Conservation (phyloP, 495 filamentous ascomycete genomes). For the Penicillium goetzii region DNA sequence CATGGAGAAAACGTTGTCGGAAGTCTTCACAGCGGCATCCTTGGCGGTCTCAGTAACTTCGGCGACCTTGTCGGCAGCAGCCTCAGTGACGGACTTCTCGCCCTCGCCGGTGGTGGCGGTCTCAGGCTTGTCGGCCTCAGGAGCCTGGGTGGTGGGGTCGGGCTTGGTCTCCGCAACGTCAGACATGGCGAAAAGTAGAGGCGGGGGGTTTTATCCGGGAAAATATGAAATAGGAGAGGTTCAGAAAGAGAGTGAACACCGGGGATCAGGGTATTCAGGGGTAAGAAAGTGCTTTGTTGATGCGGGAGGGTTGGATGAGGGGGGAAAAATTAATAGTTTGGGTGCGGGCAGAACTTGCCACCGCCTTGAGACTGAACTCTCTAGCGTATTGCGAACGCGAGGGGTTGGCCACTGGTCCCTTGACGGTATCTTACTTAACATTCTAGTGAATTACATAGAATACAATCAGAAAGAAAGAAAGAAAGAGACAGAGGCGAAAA, state of each 20-base stretch:
- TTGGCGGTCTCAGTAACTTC: conserved; percentile 51
- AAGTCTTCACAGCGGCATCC: conserved; percentile 58
- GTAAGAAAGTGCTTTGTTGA: conserved; percentile 35
- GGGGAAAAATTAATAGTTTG: conserved; percentile 40
- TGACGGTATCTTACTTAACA: not conserved
- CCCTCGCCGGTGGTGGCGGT: conserved; percentile 42
- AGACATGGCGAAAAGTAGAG: conserved; percentile 45
- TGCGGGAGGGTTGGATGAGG: conserved; percentile 32
- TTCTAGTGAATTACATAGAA: not conserved
- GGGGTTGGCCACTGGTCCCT: conserved; percentile 9
- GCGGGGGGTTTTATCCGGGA: conserved; percentile 4
- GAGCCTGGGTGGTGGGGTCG: conserved; percentile 51
- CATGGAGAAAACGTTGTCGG: conserved; percentile 90
- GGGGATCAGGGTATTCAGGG: conserved; percentile 20
- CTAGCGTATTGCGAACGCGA: conserved; percentile 21
- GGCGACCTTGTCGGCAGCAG: conserved; percentile 45
- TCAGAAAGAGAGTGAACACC: conserved; percentile 8
- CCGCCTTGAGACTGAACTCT: conserved; percentile 25
- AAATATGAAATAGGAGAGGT: conserved; percentile 6
- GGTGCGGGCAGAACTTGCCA: conserved; percentile 30
- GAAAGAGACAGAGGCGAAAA: not conserved
- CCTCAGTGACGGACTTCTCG: conserved; percentile 43
- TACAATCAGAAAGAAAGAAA: not conserved
- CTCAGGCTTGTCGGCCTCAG: conserved; percentile 47
- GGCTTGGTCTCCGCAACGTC: conserved; percentile 53